Evolutionary conservation across 1,139 yeast species (phyloP).

Genomic region (Sugiyamaella pinicola): DNA sequence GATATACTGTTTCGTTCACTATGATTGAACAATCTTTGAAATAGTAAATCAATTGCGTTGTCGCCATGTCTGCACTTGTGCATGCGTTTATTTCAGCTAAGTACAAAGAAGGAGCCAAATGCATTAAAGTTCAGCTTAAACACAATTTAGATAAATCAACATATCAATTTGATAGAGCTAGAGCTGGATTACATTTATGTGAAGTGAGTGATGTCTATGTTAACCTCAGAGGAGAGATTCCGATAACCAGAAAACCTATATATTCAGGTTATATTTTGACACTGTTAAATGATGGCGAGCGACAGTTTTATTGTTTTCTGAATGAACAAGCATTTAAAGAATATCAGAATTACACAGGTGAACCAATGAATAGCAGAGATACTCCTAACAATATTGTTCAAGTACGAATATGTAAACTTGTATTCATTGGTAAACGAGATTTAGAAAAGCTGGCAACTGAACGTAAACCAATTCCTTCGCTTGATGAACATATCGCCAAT

Average conservation of each 20-base stretch:
- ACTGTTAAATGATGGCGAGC: conserved; percentile 11
- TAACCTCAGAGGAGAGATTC: not conserved
- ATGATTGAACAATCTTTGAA: not conserved
- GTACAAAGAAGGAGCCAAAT: not conserved
- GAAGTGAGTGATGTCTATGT: conserved; percentile 6
- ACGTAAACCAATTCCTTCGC: not conserved
- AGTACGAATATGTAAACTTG: conserved; percentile 6
- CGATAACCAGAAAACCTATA: not conserved
- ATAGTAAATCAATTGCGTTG: not conserved
- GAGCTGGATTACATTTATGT: not conserved
- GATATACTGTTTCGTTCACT: too few relatives aligned
- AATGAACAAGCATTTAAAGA: conserved; percentile 10
- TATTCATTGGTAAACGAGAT: not conserved
- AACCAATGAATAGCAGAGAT: conserved; percentile 9
- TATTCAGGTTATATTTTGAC: conserved; percentile 18
- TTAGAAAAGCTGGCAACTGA: not conserved
- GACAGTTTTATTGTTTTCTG: conserved; percentile 17
- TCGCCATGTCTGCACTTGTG: not conserved
- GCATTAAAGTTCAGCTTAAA: not conserved
- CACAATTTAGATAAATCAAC: not conserved
- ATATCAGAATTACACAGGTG: conserved; percentile 14
- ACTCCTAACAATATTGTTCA: conserved; percentile 8
- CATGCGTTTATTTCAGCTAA: not conserved
- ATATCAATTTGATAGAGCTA: not conserved
- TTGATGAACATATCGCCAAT: not conserved